Base-by-base conservation (phyloP, 768 basidiomycete species). In the Cystoderma amianthinum region DNA sequence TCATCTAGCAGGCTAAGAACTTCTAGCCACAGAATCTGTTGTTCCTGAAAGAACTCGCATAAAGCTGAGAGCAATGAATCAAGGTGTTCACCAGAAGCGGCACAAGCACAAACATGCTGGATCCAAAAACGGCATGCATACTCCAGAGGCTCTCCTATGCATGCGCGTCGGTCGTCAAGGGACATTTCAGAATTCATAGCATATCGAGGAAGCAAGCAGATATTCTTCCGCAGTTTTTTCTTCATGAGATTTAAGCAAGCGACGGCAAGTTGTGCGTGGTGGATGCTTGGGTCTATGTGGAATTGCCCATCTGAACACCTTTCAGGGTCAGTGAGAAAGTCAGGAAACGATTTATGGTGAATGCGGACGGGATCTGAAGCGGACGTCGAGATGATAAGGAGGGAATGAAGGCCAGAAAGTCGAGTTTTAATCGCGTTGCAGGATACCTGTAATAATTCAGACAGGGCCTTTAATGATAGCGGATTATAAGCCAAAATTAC, bases 101-200 rank as follows among this genome's bases (percentile, higher is more conserved):
- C 25, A 28, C 25, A 7, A 7, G 7, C 7, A 7, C n/a, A 7
- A 28, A 50, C 24, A 33, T 50, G 49, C n/a, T 32, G n/a, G 22
- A 41, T 40, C 46, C 49, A 50, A 25, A n/a, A 48, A 19, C 34
- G 36, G 30, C 46, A 50, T 12, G 46, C 46, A 44, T 50, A 50
- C 19, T 42, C 32, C 18, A 50, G 23, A 16, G 24, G 30, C 6
- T 33, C 21, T 12, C 24, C 24, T n/a, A 50, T 42, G 23, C 10
- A 30, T 18, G 19, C 41, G 32, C 21, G 18, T 25, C 40, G 23
- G 15, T 17, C n/a, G 2, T 33, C 22, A 2, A 23, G 10, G 3
- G 23, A 16, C 19, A 37, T 32, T 10, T 19, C 25, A n/a, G 32
- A 32, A 22, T 42, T 36, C 41, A 19, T 37, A 4, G 3, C 15